These are phyloP conservation scores for Calonectria pteridis DNA, from an alignment of 2,329 filamentous ascomycete species.

Conservation along the genomic window DNA sequence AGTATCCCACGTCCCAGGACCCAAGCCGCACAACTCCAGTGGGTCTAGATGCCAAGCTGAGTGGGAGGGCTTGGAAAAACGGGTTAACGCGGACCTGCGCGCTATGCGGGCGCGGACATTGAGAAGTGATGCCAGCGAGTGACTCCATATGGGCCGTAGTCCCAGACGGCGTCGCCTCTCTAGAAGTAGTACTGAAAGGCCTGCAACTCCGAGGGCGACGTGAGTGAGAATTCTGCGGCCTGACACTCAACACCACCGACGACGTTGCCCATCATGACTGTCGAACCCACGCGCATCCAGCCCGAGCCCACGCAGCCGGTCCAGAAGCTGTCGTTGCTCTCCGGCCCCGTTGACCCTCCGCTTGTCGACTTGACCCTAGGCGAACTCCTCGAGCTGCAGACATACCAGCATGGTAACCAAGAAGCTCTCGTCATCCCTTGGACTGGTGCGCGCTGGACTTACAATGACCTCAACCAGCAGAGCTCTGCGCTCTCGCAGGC, in stretches of 20 bases:
- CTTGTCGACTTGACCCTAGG: conserved; percentile 79
- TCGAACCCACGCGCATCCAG: conserved; percentile 44
- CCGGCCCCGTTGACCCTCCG: conserved; percentile 76
- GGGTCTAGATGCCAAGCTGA: conserved; percentile 31
- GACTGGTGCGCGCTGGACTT: conserved; percentile 81
- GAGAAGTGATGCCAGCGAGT: conserved; percentile 25
- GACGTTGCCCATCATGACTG: conserved; percentile 44
- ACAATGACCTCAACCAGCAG: conserved; percentile 73
- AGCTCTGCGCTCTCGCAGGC: conserved; percentile 73
- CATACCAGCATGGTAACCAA: conserved; percentile 71
- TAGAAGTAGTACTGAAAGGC: neutral
- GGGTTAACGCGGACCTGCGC: conserved; percentile 38
- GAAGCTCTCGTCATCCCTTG: conserved; percentile 82
- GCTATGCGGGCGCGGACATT: conserved; percentile 19
- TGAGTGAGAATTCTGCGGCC: conserved; percentile 6
- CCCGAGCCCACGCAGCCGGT: conserved; percentile 46
- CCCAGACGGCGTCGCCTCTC: conserved; percentile 8
- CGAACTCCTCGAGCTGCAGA: conserved; percentile 79
- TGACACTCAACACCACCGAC: conserved; percentile 12
- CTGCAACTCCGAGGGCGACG: conserved; percentile 8
- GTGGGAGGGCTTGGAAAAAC: conserved; percentile 29
- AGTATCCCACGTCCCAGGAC: conserved; percentile 11
- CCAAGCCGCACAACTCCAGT: conserved; percentile 30
- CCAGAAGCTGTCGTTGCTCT: conserved; percentile 69
- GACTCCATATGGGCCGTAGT: conserved; percentile 21